These are phyloP conservation scores for Solanum infundibuliforme DNA, from an alignment of 257 asterid genomes.

Conservation along the genomic window DNA sequence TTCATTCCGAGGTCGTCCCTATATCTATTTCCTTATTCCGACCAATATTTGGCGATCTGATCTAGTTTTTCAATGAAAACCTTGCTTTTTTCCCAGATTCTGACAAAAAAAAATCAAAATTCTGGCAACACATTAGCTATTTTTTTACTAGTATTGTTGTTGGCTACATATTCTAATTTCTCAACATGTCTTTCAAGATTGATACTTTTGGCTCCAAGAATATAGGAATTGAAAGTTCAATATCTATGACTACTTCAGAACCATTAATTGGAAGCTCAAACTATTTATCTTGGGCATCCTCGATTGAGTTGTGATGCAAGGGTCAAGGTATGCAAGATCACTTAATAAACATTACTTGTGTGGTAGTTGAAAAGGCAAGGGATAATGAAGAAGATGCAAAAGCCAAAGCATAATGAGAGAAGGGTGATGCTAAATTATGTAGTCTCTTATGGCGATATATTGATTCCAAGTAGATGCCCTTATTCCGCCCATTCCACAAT, in stretches of 20 bases:
- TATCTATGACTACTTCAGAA: neutral
- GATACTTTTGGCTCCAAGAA: neutral
- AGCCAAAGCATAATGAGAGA: neutral
- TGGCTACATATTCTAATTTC: neutral
- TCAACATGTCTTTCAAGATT: neutral
- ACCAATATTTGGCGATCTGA: neutral
- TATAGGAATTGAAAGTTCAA: neutral
- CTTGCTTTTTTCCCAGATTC: too few species aligned
- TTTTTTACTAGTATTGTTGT: neutral
- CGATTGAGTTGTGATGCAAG: neutral
- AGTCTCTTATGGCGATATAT: neutral
- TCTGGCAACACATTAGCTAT: neutral
- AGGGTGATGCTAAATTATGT: neutral
- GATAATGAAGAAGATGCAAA: neutral
- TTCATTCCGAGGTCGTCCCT: neutral
- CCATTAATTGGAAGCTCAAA: neutral
- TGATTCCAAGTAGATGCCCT: neutral
- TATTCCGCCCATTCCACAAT: neutral
- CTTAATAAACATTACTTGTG: neutral
- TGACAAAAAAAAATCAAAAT: too few species aligned
- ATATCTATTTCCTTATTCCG: neutral
- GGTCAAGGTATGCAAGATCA: neutral
- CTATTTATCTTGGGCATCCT: neutral
- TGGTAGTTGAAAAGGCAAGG: neutral
- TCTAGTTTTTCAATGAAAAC: neutral